Conservation (phyloP, 495 filamentous ascomycete genomes). For the Penicillium ochrochloron region DNA sequence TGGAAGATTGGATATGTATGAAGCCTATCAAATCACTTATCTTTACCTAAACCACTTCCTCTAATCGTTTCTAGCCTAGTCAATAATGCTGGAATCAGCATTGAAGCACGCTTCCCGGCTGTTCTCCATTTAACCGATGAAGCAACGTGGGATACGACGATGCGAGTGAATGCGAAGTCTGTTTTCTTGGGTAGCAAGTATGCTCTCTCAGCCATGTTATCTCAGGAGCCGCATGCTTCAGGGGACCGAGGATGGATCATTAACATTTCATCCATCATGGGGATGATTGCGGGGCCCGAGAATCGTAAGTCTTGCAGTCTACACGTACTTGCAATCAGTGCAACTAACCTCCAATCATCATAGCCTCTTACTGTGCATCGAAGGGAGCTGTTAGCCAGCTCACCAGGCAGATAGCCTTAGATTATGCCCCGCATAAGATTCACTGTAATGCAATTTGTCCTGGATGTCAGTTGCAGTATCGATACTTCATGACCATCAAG, state of each 20-base stretch:
- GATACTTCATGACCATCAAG: not conserved
- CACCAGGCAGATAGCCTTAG: constrained; percentile 54
- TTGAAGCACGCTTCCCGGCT: constrained; percentile 26
- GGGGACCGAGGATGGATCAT: constrained; percentile 61
- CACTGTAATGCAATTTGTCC: constrained; percentile 61
- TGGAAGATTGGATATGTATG: constrained; percentile 56
- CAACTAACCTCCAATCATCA: not conserved
- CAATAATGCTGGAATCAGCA: constrained; percentile 58
- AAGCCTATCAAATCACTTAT: not conserved
- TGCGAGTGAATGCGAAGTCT: constrained; percentile 49
- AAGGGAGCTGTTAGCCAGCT: constrained; percentile 57
- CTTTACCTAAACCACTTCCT: not conserved
- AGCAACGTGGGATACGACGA: constrained; percentile 47
- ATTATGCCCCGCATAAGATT: constrained; percentile 56
- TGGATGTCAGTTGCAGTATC: constrained; percentile 44
- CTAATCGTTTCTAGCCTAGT: constrained; percentile 40
- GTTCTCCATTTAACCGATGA: constrained; percentile 47
- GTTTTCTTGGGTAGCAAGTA: constrained; percentile 59
- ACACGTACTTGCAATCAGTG: not conserved
- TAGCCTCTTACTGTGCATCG: constrained; percentile 54
- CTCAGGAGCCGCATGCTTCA: constrained; percentile 47
- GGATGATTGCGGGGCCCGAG: constrained; percentile 42
- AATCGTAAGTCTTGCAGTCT: constrained; percentile 20
- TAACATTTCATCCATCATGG: constrained; percentile 55
- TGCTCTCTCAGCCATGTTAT: constrained; percentile 55